Evolutionary conservation across 2,329 filamentous ascomycete genomes (phyloP).

Genomic region (Colletotrichum liriopes): DNA sequence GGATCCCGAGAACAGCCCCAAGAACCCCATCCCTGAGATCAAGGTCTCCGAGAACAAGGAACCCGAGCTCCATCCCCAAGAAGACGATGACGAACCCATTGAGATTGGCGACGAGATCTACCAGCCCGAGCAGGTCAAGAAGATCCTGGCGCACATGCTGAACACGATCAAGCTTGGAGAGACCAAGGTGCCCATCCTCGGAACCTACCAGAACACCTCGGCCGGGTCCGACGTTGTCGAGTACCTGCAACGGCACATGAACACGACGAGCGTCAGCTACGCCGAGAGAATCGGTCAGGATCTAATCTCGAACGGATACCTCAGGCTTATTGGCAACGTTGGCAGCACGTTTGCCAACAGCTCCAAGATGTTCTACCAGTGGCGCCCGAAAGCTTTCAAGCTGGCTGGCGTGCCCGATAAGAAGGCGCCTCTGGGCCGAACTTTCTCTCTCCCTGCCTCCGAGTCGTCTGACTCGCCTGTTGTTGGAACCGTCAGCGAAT

Average conservation of each 20-base stretch:
- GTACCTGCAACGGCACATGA: constrained; percentile 92
- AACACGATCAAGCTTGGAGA: constrained; percentile 90
- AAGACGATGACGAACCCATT: constrained; percentile 85
- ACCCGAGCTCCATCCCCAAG: constrained; percentile 72
- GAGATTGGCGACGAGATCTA: constrained; percentile 95
- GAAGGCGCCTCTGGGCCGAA: constrained; percentile 80
- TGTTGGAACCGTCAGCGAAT: constrained; percentile 88
- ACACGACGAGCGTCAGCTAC: constrained; percentile 86
- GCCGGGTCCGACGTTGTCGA: constrained; percentile 94
- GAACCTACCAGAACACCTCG: constrained; percentile 94
- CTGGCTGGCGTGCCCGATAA: constrained; percentile 90
- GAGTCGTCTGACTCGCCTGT: constrained; percentile 79
- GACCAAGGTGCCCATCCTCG: constrained; percentile 94
- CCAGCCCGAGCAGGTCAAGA: constrained; percentile 88
- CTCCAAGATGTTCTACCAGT: constrained; percentile 97
- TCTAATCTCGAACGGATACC: constrained; percentile 86
- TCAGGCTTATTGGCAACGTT: constrained; percentile 93
- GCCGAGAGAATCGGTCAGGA: constrained; percentile 97
- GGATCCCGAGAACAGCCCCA: constrained; percentile 81
- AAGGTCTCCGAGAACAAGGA: constrained; percentile 83
- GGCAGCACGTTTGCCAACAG: constrained; percentile 97
- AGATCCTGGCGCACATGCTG: constrained; percentile 88
- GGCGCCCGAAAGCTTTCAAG: constrained; percentile 93
- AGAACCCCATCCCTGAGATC: constrained; percentile 84
- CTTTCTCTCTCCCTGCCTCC: constrained; percentile 79